Conservation (phyloP, 495 filamentous ascomycete species). For the Aspergillus panamensis region DNA sequence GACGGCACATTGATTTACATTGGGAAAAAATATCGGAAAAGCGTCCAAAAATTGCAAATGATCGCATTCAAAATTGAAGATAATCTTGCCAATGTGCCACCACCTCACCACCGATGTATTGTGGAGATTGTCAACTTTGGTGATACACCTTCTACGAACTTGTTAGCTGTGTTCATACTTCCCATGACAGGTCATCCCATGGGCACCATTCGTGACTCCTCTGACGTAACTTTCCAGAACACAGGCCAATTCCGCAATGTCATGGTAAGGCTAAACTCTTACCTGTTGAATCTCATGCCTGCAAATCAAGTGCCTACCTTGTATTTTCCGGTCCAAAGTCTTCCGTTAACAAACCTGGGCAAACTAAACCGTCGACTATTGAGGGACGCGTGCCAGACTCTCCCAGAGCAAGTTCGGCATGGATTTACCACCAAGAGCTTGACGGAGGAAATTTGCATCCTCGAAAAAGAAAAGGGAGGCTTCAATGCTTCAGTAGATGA, state of each 20-base stretch:
- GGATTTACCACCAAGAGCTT: conserved; percentile 12
- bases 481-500: conserved; percentile 15
- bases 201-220: not conserved
- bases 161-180: conserved; percentile 34
- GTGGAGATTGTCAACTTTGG: conserved; percentile 26
- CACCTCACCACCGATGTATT: conserved; percentile 18
- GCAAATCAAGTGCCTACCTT: conserved; percentile 56
- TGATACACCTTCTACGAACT: conserved; percentile 1
- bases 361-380: conserved; percentile 44
- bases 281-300: conserved; percentile 30
- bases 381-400: conserved; percentile 15
- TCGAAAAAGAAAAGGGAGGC: not conserved
- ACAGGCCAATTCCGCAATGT: conserved; percentile 20
- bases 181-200: not conserved
- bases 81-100: conserved; percentile 18
- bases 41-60: conserved; percentile 45
- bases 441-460: conserved; percentile 7
- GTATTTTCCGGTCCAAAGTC: conserved; percentile 52
- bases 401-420: conserved; percentile 14
- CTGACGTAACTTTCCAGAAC: conserved; percentile 18
- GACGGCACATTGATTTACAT: conserved; percentile 47
- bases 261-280: conserved; percentile 20
- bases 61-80: conserved; percentile 49
- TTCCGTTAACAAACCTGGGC: conserved; percentile 51
- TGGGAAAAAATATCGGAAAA: conserved; percentile 44